Evolutionary conservation across 768 basidiomycete genomes (phyloP).

Genomic region (Suillus occidentalis): DNA sequence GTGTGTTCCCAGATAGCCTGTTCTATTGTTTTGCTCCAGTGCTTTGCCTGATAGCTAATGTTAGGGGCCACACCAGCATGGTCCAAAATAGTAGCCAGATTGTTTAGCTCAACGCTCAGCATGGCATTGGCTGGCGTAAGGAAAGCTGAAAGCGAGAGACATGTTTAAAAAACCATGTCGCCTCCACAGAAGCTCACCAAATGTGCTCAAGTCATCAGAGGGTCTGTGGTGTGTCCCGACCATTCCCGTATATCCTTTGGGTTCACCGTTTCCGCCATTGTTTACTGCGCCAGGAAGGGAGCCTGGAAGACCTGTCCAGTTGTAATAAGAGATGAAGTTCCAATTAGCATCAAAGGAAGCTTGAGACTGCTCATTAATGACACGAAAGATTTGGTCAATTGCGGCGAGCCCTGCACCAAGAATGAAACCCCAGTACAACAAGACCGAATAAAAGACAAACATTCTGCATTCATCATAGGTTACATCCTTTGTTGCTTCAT

Average conservation of each 20-base stretch:
- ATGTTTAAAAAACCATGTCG: constrained; percentile 1
- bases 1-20: constrained; percentile 64
- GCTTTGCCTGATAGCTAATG: constrained; percentile 51
- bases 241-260: constrained; percentile 69
- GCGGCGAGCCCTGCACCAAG: constrained; percentile 57
- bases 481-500: constrained; percentile 64
- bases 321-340: constrained; percentile 76
- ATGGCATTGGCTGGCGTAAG: constrained; percentile 80
- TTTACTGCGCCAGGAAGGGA: constrained; percentile 57
- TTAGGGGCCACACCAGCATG: constrained; percentile 45
- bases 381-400: constrained; percentile 70
- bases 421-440: constrained; percentile 9
- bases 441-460: constrained; percentile 35
- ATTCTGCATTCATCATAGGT: constrained; percentile 73
- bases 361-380: constrained; percentile 77
- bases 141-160: constrained; percentile 48
- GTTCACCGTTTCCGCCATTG: constrained; percentile 74
- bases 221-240: constrained; percentile 79
- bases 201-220: constrained; percentile 71
- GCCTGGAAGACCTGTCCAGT: constrained; percentile 75
- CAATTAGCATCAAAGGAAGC: constrained; percentile 65
- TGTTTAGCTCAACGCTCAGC: constrained; percentile 69
- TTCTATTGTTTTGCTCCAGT: constrained; percentile 57
- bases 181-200: constrained; percentile 42
- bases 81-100: constrained; percentile 63